Evolutionary conservation across 192 early-diverging fungal genomes (phyloP).

Genomic region (Linnemannia hyalina): DNA sequence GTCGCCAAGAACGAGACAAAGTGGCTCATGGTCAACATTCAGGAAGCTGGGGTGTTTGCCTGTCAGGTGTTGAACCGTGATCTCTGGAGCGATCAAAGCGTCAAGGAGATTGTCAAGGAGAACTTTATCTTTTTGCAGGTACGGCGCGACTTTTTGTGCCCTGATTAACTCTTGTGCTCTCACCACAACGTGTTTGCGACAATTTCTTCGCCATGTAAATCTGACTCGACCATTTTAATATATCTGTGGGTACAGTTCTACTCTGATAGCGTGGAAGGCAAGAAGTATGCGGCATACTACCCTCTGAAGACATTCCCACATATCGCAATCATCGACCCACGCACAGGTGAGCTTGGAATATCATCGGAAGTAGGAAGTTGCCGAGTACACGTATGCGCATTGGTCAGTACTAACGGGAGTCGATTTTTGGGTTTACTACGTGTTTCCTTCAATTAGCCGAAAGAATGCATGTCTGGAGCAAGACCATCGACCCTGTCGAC

Average conservation of each 20-base stretch:
- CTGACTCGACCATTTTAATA: background rate
- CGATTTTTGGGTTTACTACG: background rate
- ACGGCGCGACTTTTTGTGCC: slow-evolving; percentile 6
- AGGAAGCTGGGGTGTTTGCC: slow-evolving; percentile 85
- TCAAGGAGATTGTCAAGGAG: slow-evolving; percentile 82
- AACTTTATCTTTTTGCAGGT: slow-evolving; percentile 92
- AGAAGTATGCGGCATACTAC: slow-evolving; percentile 80
- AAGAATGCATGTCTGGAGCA: slow-evolving; percentile 79
- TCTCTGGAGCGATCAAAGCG: slow-evolving; percentile 85
- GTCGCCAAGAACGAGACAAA: slow-evolving; percentile 71
- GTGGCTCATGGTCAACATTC: slow-evolving; percentile 91
- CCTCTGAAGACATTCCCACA: slow-evolving; percentile 81
- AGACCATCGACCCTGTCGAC: slow-evolving; percentile 67
- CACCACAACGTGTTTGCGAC: background rate
- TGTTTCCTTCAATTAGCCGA: slow-evolving; percentile 69
- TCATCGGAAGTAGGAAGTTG: background rate
- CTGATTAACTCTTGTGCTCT: background rate
- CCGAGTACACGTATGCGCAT: background rate
- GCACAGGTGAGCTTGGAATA: slow-evolving; percentile 72
- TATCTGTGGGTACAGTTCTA: slow-evolving; percentile 48
- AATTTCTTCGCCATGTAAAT: background rate
- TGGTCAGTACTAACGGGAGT: background rate
- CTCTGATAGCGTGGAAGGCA: slow-evolving; percentile 77
- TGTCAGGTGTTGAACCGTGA: slow-evolving; percentile 95
- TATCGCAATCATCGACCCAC: slow-evolving; percentile 89